Evolutionary conservation across 2,329 filamentous ascomycete species (phyloP).

Genomic region (Paraconiothyrium brasiliense): DNA sequence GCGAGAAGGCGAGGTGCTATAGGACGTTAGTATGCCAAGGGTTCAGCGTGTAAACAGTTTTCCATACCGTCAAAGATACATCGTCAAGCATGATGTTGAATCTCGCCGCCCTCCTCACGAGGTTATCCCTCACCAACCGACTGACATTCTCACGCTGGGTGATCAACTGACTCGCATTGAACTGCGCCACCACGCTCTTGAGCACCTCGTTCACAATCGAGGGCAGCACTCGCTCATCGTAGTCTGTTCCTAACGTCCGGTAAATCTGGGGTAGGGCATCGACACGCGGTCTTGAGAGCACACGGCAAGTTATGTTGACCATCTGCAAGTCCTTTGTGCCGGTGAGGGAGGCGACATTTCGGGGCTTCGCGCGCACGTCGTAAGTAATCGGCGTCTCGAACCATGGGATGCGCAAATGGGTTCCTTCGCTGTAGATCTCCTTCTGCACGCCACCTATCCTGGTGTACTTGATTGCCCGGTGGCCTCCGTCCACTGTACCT

Average conservation of each 20-base stretch:
- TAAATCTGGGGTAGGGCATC: slow-evolving; percentile 95
- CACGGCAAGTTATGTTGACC: slow-evolving; percentile 99
- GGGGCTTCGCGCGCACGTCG: slow-evolving; percentile 96
- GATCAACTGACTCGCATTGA: slow-evolving; percentile 98
- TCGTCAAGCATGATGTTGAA: slow-evolving; percentile 99
- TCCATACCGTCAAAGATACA: slow-evolving; percentile 88
- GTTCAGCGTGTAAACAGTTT: neutral
- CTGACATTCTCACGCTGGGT: slow-evolving; percentile 98
- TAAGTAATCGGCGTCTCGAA: slow-evolving; percentile 97
- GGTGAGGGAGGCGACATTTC: slow-evolving; percentile 95
- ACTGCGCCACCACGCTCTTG: slow-evolving; percentile 97
- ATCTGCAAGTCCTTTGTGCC: slow-evolving; percentile 99
- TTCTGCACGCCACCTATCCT: slow-evolving; percentile 91
- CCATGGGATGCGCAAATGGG: slow-evolving; percentile 94
- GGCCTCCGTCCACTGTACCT: slow-evolving; percentile 86
- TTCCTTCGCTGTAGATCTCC: slow-evolving; percentile 98
- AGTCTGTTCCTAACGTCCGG: slow-evolving; percentile 92
- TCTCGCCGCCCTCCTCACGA: slow-evolving; percentile 86
- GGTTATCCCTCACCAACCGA: slow-evolving; percentile 88
- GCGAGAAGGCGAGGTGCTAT: slow-evolving; percentile 73
- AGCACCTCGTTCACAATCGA: slow-evolving; percentile 99
- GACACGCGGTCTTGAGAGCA: slow-evolving; percentile 89
- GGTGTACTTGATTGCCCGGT: slow-evolving; percentile 98
- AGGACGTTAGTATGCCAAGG: slow-evolving; percentile 30
- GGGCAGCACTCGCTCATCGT: slow-evolving; percentile 96